phyloP scores from a whole-genome alignment of 371 early-diverging fungal species.

The Smittium mucronatum region DNA sequence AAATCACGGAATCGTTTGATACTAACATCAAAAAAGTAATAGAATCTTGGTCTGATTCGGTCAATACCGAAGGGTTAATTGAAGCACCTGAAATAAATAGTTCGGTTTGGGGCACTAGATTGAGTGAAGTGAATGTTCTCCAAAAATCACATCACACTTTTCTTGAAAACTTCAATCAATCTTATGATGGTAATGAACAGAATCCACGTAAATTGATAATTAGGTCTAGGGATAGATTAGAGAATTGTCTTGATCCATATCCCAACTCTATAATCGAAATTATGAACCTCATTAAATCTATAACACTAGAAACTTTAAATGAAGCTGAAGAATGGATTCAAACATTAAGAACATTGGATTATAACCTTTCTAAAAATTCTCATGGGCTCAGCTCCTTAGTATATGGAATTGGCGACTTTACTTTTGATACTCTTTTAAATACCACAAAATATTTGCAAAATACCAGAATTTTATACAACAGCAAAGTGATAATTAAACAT shows the following conservation, averaged over 20 bases:
- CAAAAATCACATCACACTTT: background rate
- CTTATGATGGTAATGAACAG: background rate
- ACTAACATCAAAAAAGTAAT: background rate
- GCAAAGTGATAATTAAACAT: too few relatives aligned
- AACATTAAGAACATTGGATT: background rate
- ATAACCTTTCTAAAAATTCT: background rate
- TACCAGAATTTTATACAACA: too few relatives aligned
- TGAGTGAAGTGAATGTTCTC: background rate
- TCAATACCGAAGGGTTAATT: background rate
- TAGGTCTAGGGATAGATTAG: background rate
- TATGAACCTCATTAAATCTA: background rate
- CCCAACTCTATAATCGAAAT: background rate
- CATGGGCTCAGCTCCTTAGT: background rate
- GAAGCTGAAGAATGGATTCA: background rate
- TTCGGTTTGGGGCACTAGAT: background rate
- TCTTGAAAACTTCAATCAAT: background rate
- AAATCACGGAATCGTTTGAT: background rate
- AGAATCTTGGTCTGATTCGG: background rate
- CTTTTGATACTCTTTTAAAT: too few relatives aligned
- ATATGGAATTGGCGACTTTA: background rate
- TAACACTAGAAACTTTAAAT: background rate
- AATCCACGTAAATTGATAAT: background rate
- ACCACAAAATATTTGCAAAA: too few relatives aligned
- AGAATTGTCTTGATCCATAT: background rate
- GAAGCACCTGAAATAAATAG: background rate